Conservation (phyloP, 2,329 filamentous ascomycete genomes). For the Talaromyces funiculosus region DNA sequence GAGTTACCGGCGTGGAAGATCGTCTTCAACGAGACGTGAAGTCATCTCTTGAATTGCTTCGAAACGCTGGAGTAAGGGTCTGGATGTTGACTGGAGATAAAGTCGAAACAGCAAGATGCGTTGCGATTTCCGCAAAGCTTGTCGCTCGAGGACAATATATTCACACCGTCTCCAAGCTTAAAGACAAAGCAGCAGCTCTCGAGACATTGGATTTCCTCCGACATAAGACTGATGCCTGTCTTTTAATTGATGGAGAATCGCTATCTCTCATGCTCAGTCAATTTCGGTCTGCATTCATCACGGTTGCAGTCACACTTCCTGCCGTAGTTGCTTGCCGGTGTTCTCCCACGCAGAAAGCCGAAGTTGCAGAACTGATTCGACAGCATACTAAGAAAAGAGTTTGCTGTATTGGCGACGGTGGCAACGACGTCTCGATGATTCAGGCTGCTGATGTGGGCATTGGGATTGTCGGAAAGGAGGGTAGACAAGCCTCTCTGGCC, state of each 20-base stretch:
- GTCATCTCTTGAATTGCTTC: constrained; percentile 84
- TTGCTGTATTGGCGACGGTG: constrained; percentile 95
- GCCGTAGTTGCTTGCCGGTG: constrained; percentile 95
- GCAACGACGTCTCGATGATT: constrained; percentile 99
- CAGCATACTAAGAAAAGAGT: constrained; percentile 89
- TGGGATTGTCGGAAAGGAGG: constrained; percentile 96
- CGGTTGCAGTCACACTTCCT: constrained; percentile 77
- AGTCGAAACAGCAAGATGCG: constrained; percentile 93
- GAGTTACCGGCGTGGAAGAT: constrained; percentile 97
- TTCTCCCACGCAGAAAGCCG: constrained; percentile 94
- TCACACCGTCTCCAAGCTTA: constrained; percentile 82
- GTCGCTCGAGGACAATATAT: constrained; percentile 93
- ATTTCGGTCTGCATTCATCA: constrained; percentile 80
- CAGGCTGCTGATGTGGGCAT: constrained; percentile 97
- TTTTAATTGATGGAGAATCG: constrained; percentile 93
- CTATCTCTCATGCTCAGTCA: constrained; percentile 75
- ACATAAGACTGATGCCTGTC: constrained; percentile 76
- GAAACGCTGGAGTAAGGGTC: constrained; percentile 97
- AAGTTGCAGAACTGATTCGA: constrained; percentile 85
- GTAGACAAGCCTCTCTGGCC: constrained; percentile 85
- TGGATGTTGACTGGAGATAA: constrained; percentile 99
- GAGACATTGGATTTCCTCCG: constrained; percentile 84
- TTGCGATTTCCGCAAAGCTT: constrained; percentile 89
- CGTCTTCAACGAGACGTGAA: constrained; percentile 95
- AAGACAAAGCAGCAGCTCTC: constrained; percentile 75